phyloP scores from a whole-genome alignment of 306 rosid genomes.

The Vachellia collinsii region DNA sequence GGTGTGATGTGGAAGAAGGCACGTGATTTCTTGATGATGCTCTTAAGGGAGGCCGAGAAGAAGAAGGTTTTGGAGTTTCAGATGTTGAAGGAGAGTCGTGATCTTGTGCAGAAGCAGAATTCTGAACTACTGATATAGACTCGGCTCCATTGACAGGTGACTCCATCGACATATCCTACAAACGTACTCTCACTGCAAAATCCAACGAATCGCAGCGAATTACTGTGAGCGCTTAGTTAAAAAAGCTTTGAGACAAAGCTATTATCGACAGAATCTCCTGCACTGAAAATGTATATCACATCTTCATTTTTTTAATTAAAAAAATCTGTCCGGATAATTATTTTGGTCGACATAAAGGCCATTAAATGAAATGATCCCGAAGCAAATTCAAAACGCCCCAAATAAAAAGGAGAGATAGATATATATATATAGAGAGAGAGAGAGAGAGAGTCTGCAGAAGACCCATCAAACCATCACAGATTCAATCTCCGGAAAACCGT shows the following conservation, averaged over 20 bases:
- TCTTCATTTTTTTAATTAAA: background rate
- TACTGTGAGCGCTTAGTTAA: conserved; percentile 39
- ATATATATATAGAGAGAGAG: too few species aligned
- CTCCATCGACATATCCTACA: conserved; percentile 56
- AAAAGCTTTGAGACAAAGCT: conserved; percentile 32
- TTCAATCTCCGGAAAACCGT: conserved; percentile 36
- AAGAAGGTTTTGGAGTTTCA: conserved; percentile 53
- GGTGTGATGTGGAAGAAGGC: background rate
- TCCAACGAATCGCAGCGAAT: conserved; percentile 50
- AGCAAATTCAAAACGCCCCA: conserved; percentile 41
- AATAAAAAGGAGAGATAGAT: too few species aligned
- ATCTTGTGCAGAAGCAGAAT: conserved; percentile 51
- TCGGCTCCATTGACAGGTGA: conserved; percentile 54
- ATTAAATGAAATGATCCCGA: conserved; percentile 41
- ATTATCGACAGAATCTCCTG: conserved; percentile 45
- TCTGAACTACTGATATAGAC: conserved; percentile 59
- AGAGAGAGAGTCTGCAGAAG: conserved; percentile 38
- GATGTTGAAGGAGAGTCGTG: conserved; percentile 52
- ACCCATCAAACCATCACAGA: conserved; percentile 37
- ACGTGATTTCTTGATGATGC: conserved; percentile 47
- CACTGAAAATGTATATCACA: conserved; percentile 16
- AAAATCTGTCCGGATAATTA: conserved; percentile 25
- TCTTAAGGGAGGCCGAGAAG: conserved; percentile 59
- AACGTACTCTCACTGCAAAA: conserved; percentile 38
- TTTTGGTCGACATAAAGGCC: conserved; percentile 33